Conservation (phyloP, 2,329 filamentous ascomycete species). For the Colletotrichum incanum region DNA sequence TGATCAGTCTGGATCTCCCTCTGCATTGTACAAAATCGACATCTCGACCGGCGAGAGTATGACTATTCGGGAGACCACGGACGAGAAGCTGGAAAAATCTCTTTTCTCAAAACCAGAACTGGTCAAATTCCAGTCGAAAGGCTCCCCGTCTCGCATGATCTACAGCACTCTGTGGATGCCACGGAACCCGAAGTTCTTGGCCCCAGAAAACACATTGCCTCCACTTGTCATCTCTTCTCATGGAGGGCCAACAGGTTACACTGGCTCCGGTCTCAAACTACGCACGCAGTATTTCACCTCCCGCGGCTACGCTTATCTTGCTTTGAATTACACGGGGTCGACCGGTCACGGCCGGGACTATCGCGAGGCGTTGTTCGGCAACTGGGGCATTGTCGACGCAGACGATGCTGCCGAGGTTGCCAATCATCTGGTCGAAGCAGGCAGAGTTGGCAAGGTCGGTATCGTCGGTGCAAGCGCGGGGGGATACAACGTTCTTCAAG, state of each 20-base stretch:
- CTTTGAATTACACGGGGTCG: slow-evolving; percentile 68
- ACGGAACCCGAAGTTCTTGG: slow-evolving; percentile 60
- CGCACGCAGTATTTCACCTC: slow-evolving; percentile 68
- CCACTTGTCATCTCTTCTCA: slow-evolving; percentile 67
- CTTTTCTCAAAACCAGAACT: slow-evolving; percentile 58
- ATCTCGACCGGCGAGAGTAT: slow-evolving; percentile 45
- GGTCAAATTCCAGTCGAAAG: slow-evolving; percentile 51
- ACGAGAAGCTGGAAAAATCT: slow-evolving; percentile 48
- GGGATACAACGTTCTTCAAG: slow-evolving; percentile 68
- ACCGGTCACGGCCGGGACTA: slow-evolving; percentile 67
- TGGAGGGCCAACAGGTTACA: slow-evolving; percentile 66
- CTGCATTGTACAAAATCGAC: slow-evolving; percentile 55
- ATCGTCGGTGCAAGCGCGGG: slow-evolving; percentile 68
- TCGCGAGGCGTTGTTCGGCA: slow-evolving; percentile 62
- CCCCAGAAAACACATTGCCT: slow-evolving; percentile 56
- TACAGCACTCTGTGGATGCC: slow-evolving; percentile 67
- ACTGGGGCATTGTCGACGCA: slow-evolving; percentile 67
- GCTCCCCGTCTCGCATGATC: slow-evolving; percentile 51
- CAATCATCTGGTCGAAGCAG: slow-evolving; percentile 55
- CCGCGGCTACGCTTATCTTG: slow-evolving; percentile 66
- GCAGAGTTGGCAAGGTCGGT: slow-evolving; percentile 59
- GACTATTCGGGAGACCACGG: slow-evolving; percentile 54
- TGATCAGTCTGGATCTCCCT: slow-evolving; percentile 50
- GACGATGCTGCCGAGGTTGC: slow-evolving; percentile 66
- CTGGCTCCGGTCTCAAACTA: slow-evolving; percentile 60